Percentiles rank a stretch among this genome's conserved stretches.
These are phyloP conservation scores for Aphanomyces euteiches DNA, from an alignment of 352 stramenopile genomes.

Conservation along the genomic window DNA sequence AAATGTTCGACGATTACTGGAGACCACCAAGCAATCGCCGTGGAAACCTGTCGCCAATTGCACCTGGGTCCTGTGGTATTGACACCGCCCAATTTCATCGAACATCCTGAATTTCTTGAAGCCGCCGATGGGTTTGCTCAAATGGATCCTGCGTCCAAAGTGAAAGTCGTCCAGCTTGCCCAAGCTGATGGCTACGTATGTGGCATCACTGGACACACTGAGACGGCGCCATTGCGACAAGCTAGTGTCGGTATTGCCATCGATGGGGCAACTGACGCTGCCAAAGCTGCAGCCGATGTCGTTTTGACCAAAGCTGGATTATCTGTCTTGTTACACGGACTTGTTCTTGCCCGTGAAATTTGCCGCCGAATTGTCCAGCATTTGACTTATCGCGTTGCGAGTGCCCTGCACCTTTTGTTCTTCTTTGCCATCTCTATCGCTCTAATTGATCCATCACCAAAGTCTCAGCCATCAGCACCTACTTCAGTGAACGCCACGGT, in stretches of 20 bases:
- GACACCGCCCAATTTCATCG: conserved; percentile 45
- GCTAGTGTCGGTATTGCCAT: conserved; percentile 74
- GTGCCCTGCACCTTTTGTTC: conserved; percentile 87
- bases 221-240: conserved; percentile 64
- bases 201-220: conserved; percentile 77
- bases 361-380: conserved; percentile 94
- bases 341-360: conserved; percentile 89
- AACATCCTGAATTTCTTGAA: conserved; percentile 85
- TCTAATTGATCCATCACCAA: conserved; percentile 60
- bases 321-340: conserved; percentile 86
- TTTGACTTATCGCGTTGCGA: conserved; percentile 91
- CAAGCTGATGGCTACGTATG: conserved; percentile 67
- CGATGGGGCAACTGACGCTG: conserved; percentile 83
- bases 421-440: conserved; percentile 94
- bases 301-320: conserved; percentile 92
- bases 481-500: conserved; percentile 36
- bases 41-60: conserved; percentile 89
- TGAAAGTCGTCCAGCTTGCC: conserved; percentile 84
- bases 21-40: conserved; percentile 91
- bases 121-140: conserved; percentile 92
- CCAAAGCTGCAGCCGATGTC: conserved; percentile 89
- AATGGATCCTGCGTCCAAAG: conserved; percentile 91
- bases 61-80: conserved; percentile 87
- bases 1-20: conserved; percentile 76
- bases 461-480: conserved; percentile 11